Evolutionary conservation across 202 grass and related monocot genomes (phyloP).

Genomic region (Musa balbisiana): DNA sequence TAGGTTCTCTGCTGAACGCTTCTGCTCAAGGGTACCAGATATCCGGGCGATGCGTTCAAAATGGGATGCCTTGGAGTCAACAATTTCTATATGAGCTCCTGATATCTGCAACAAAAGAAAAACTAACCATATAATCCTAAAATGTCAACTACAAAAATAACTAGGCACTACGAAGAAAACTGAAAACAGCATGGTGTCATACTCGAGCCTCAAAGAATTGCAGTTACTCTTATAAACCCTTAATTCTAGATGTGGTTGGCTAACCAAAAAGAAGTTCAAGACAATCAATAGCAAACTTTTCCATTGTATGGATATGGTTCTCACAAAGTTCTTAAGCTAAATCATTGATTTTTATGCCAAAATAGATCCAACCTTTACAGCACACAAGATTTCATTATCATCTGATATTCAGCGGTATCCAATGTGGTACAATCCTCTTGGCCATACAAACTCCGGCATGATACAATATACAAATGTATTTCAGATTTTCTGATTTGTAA

Average conservation of each 20-base stretch:
- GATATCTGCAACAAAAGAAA: slow-evolving; percentile 69
- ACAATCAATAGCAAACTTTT: background rate
- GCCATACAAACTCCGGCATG: too few relatives aligned
- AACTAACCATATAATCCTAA: background rate
- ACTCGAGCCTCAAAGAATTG: background rate
- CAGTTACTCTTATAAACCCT: background rate
- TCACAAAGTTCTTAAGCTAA: background rate
- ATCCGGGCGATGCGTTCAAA: slow-evolving; percentile 77
- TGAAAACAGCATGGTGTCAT: background rate
- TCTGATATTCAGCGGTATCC: background rate
- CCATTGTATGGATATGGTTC: background rate
- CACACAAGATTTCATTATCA: background rate
- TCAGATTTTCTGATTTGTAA: too few relatives aligned
- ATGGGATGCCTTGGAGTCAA: slow-evolving; percentile 72
- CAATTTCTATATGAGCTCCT: slow-evolving; percentile 77
- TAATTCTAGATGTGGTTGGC: background rate
- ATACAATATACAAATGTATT: too few relatives aligned
- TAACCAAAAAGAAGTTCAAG: background rate
- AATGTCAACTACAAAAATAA: background rate
- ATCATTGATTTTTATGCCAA: background rate
- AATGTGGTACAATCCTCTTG: too few relatives aligned
- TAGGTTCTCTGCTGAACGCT: slow-evolving; percentile 79
- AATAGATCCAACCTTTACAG: background rate
- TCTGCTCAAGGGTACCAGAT: slow-evolving; percentile 67
- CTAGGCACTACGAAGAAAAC: background rate